Base-by-base conservation (phyloP, 768 basidiomycete genomes). In the Russula ochroleuca region DNA sequence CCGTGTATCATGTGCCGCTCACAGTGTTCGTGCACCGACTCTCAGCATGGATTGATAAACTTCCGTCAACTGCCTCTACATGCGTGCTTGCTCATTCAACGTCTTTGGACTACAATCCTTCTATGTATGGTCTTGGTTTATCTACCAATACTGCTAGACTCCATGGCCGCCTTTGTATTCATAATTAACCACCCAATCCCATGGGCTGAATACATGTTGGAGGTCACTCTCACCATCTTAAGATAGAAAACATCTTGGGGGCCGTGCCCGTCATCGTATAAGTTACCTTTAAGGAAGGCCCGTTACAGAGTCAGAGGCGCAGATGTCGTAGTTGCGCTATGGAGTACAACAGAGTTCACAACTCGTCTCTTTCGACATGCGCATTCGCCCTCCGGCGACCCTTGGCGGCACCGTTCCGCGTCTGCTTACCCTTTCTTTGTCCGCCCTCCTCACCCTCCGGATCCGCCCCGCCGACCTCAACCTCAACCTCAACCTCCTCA, bases 401-500 rank as follows among this genome's bases (percentile, higher is more conserved):
- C 41, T 64, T 63, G 43, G 61, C 65, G 0, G 61, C 61, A 23
- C 61, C 62, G 7, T 50, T 57, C 9, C 17, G 25, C 17, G 45
- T 37, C 52, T 49, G 58, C 52, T n/a, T 35, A 13, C 58, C 47
- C 61, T 48, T 56, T 33, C 35, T 54, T 33, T 37, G 52, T 28
- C n/a, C 14, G 17, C 28, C 40, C 13, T 63, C 69, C 45, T 67
- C 70, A 56, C 70, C 63, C 62, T 72, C 65, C 25, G 70, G 72
- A 64, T 73, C 68, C 51, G 73, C 72, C 31, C n/a, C n/a, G 31
- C n/a, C n/a, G 31, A 45, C 61, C 67, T 57, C 62, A 57, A 63
- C 66, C 70, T 69, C 61, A 59, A 68, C 37, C 21, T 62, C 65
- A 17, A 62, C 56, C 62, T 69, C 72, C 49, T 75, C 76, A 56